phyloP scores from a whole-genome alignment of 345 rosid genomes.

The Rhizophora apiculata region DNA sequence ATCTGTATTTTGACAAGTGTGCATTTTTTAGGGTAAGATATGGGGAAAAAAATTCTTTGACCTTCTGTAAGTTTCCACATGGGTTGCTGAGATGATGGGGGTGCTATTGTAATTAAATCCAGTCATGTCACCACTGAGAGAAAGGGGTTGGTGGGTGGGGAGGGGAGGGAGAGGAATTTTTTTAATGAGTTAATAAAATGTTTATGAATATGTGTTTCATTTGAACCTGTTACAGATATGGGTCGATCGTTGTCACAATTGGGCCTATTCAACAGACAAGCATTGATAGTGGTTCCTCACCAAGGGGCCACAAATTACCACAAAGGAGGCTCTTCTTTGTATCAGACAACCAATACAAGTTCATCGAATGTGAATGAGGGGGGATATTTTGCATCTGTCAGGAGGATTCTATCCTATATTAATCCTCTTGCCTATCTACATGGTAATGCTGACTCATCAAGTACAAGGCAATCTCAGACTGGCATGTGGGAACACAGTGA shows the following conservation, averaged over 20 bases:
- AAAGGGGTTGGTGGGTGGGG: too few species aligned
- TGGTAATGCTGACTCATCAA: slow-evolving; percentile 42
- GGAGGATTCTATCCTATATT: slow-evolving; percentile 53
- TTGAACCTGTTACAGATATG: slow-evolving; percentile 50
- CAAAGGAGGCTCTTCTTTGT: slow-evolving; percentile 37
- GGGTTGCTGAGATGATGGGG: too few species aligned
- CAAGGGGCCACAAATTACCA: slow-evolving; percentile 34
- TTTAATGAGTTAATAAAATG: too few species aligned
- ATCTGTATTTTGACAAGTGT: too few species aligned
- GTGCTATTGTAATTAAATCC: too few species aligned
- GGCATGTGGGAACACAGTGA: slow-evolving; percentile 47
- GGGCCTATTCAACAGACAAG: slow-evolving; percentile 75
- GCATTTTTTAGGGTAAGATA: too few species aligned
- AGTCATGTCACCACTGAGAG: too few species aligned
- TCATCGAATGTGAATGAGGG: slow-evolving; percentile 38
- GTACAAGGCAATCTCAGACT: slow-evolving; percentile 40
- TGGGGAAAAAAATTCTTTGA: too few species aligned
- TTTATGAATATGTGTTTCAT: not conserved
- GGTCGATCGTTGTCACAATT: slow-evolving; percentile 63
- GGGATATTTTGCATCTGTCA: slow-evolving; percentile 60
- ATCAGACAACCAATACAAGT: slow-evolving; percentile 23
- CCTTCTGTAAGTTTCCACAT: too few species aligned
- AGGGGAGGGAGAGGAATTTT: too few species aligned
- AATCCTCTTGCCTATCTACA: slow-evolving; percentile 82
- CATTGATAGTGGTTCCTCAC: slow-evolving; percentile 70